Percentiles rank a stretch among this genome's conserved stretches.
Conservation (phyloP, 2,329 filamentous ascomycete genomes). For the Aspergillus latus region DNA sequence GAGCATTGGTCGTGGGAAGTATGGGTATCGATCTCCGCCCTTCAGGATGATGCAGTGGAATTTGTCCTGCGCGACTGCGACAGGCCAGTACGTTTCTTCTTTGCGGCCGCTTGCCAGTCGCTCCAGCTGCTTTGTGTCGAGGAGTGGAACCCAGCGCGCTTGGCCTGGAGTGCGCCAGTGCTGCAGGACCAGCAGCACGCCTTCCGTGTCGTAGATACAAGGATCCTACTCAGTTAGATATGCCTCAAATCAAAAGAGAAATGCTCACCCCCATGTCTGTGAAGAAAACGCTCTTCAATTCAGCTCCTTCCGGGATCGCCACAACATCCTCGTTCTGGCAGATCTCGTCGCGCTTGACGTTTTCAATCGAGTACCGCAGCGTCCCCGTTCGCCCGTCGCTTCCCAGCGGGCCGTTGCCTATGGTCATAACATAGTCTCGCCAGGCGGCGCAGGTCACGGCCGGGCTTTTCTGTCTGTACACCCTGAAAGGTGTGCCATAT, state of each 20-base stretch:
- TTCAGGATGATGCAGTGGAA: conserved; percentile 99
- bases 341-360: conserved; percentile 89
- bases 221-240: conserved; percentile 63
- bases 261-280: conserved; percentile 76
- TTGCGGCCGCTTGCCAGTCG: conserved; percentile 83
- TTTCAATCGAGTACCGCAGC: conserved; percentile 88
- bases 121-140: conserved; percentile 82
- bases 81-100: conserved; percentile 88
- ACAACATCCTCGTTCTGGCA: conserved; percentile 92
- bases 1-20: conserved; percentile 84
- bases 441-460: conserved; percentile 92
- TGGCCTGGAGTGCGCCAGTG: conserved; percentile 87
- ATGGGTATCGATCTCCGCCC: conserved; percentile 87
- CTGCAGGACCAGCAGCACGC: conserved; percentile 80
- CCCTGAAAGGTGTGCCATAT: conserved; percentile 82
- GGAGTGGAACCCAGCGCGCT: conserved; percentile 85
- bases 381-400: conserved; percentile 70
- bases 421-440: conserved; percentile 92
- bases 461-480: conserved; percentile 91
- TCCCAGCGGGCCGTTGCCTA: conserved; percentile 86
- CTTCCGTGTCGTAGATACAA: conserved; percentile 92
- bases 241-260: not conserved
- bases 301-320: conserved; percentile 72
- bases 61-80: conserved; percentile 84
- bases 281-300: conserved; percentile 83